phyloP scores from a whole-genome alignment of 2,329 filamentous ascomycete genomes.

The Aspergillus sergii region DNA sequence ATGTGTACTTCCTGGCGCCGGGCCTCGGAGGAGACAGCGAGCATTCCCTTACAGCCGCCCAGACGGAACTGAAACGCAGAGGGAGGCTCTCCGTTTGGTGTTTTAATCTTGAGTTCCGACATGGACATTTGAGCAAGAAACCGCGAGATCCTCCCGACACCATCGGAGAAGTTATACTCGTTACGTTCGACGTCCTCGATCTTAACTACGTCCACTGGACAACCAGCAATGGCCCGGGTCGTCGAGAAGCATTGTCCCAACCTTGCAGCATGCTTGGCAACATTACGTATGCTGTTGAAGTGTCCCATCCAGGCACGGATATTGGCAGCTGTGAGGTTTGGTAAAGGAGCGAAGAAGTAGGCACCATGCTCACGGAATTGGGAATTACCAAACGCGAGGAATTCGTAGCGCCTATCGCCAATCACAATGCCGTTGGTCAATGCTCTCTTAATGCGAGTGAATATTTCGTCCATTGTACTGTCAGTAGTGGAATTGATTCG shows the following conservation, averaged over 20 bases:
- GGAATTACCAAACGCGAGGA: conserved; percentile 92
- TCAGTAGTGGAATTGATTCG: conserved; percentile 61
- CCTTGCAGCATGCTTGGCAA: conserved; percentile 89
- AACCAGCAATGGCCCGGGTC: conserved; percentile 71
- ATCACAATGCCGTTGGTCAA: conserved; percentile 79
- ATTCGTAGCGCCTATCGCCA: conserved; percentile 80
- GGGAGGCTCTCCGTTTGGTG: conserved; percentile 60
- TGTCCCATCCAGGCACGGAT: conserved; percentile 88
- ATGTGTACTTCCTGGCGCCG: conserved; percentile 72
- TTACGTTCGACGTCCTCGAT: conserved; percentile 72
- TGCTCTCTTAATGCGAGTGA: conserved; percentile 70
- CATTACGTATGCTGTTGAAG: conserved; percentile 75
- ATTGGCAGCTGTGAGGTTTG: conserved; percentile 67
- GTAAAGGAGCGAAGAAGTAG: conserved; percentile 83
- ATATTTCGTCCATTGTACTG: conserved; percentile 68
- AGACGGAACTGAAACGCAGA: conserved; percentile 91
- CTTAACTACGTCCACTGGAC: conserved; percentile 59
- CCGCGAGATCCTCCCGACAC: conserved; percentile 86
- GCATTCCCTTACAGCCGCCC: conserved; percentile 87
- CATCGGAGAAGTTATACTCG: conserved; percentile 79
- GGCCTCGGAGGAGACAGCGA: conserved; percentile 72
- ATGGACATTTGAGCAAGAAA: conserved; percentile 75
- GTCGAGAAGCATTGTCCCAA: conserved; percentile 96
- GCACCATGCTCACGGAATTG: conserved; percentile 90
- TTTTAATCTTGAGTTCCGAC: conserved; percentile 66